These are phyloP conservation scores for Coemansia biformis DNA, from an alignment of 192 early-diverging fungal species.

Conservation along the genomic window DNA sequence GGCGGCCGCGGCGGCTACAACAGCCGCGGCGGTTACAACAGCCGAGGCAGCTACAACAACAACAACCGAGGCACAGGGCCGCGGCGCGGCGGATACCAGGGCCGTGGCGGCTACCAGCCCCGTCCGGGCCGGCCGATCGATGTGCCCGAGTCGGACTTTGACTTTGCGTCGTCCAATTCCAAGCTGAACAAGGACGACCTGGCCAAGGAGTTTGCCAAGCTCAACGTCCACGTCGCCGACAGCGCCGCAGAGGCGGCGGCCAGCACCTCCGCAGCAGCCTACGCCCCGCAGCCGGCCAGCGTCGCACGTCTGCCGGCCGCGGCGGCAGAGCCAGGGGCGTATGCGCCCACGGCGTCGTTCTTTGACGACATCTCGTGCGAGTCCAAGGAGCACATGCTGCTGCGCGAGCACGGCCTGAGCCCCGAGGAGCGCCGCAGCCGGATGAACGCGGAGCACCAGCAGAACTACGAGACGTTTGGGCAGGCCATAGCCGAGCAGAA, in stretches of 20 bases:
- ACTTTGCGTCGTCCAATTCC: conserved; percentile 92
- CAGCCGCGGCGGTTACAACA: conserved; percentile 15
- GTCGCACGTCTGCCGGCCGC: background rate
- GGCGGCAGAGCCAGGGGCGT: conserved; percentile 56
- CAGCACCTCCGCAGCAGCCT: conserved; percentile 6
- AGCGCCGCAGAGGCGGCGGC: conserved; percentile 2
- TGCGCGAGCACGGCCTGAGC: conserved; percentile 46
- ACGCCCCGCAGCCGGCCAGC: no score
- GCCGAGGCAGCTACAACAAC: conserved; percentile 5
- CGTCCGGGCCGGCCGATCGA: conserved; percentile 43
- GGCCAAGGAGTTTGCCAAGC: conserved; percentile 64
- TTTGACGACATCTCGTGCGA: conserved; percentile 99
- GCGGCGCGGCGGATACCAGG: conserved; percentile 35
- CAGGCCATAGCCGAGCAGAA: conserved; percentile 69
- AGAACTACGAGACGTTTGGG: conserved; percentile 98
- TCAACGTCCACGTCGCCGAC: conserved; percentile 37
- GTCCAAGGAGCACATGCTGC: conserved; percentile 75
- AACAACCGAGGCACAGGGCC: conserved; percentile 17
- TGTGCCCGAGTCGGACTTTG: conserved; percentile 82
- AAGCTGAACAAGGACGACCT: conserved; percentile 90
- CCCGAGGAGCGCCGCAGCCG: conserved; percentile 66
- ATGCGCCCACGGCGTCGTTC: conserved; percentile 78
- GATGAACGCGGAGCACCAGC: conserved; percentile 76
- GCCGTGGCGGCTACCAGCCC: conserved; percentile 36
- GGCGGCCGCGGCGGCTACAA: conserved; percentile 18